A percentile compares a stretch with the other conserved stretches of the same genome.
phyloP scores from a whole-genome alignment of 495 filamentous ascomycete species.

The Neurospora sp. region DNA sequence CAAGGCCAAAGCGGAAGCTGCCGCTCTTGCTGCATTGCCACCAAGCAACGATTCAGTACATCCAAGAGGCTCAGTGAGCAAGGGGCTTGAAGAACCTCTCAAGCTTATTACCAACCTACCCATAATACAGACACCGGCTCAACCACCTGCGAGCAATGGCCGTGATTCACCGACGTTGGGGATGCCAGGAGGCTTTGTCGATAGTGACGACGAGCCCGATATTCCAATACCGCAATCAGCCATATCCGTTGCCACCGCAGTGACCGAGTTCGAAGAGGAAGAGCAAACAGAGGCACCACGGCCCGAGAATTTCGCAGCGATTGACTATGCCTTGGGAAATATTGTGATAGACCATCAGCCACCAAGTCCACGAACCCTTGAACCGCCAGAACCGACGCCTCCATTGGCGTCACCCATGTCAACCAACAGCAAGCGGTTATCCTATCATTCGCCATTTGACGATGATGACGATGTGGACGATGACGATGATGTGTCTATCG shows the following conservation, averaged over 20 bases:
- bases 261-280: conserved; percentile 62
- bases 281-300: conserved; percentile 50
- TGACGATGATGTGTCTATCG: conserved; percentile 31
- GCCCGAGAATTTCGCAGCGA: conserved; percentile 14
- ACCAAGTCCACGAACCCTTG: neutral
- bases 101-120: conserved; percentile 21
- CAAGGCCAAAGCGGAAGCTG: conserved; percentile 24
- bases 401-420: conserved; percentile 1
- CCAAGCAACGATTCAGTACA: neutral
- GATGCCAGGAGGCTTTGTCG: conserved; percentile 47
- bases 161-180: conserved; percentile 64
- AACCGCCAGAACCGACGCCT: neutral
- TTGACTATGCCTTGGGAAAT: conserved; percentile 15
- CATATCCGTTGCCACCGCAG: conserved; percentile 46
- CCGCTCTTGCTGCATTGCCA: conserved; percentile 10
- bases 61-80: neutral
- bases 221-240: conserved; percentile 33
- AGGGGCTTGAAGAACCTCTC: conserved; percentile 13
- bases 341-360: neutral
- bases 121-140: conserved; percentile 3
- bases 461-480: conserved; percentile 26
- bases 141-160: conserved; percentile 2
- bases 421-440: conserved; percentile 18
- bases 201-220: conserved; percentile 2
- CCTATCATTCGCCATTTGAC: conserved; percentile 32